Evolutionary conservation across 2,329 filamentous ascomycete genomes (phyloP).

Genomic region (Penicillium sumatraense): DNA sequence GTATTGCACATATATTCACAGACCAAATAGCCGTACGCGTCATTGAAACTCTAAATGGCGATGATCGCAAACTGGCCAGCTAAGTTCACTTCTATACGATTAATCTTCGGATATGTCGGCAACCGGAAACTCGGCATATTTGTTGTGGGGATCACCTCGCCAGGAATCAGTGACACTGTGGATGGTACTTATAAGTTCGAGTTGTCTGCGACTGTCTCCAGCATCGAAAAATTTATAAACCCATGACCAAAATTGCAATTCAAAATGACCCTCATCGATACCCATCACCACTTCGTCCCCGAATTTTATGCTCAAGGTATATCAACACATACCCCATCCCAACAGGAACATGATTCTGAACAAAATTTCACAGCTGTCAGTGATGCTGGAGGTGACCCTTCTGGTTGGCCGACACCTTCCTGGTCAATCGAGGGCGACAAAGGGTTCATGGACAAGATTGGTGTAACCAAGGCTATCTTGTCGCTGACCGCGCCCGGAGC

Average conservation of each 20-base stretch:
- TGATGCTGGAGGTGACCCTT: conserved; percentile 8
- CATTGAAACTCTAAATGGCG: too few species aligned
- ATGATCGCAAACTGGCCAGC: too few species aligned
- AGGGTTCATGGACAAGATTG: conserved; percentile 4
- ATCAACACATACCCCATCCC: not conserved
- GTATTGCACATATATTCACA: too few species aligned
- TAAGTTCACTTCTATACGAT: not conserved
- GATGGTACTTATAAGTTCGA: too few species aligned
- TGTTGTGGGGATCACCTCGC: too few species aligned
- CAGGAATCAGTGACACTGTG: too few species aligned
- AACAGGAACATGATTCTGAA: not conserved
- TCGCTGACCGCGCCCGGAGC: conserved; percentile 16
- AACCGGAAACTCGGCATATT: too few species aligned
- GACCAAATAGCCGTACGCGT: too few species aligned
- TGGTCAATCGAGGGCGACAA: conserved; percentile 9
- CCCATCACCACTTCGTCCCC: conserved; percentile 12
- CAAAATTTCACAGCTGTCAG: conserved; percentile 4
- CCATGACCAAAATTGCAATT: too few species aligned
- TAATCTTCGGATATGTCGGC: too few species aligned
- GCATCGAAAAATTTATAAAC: too few species aligned
- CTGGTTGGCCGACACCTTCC: conserved; percentile 11
- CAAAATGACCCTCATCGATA: not conserved
- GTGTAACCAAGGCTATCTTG: conserved; percentile 11
- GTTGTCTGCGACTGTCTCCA: too few species aligned
- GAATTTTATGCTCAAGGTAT: not conserved